Evolutionary conservation across 306 rosid genomes (phyloP).

Genomic region (Amphicarpaea edgeworthii): DNA sequence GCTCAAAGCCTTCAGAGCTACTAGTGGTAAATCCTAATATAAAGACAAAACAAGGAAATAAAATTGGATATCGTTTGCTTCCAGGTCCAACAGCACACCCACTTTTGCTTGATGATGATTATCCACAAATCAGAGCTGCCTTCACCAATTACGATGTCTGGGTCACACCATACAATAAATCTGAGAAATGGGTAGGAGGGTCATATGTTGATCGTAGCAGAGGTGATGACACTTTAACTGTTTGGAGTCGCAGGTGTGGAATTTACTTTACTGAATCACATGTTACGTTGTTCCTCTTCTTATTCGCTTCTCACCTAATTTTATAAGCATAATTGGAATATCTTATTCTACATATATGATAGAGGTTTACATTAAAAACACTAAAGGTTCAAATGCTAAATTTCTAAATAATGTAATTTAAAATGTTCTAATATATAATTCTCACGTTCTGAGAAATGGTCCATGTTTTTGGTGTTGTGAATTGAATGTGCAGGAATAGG

Average conservation of each 20-base stretch:
- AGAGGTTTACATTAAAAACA: no score
- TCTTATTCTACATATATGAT: no score
- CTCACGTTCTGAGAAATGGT: not conserved
- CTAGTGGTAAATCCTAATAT: conserved; percentile 58
- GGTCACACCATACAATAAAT: conserved; percentile 66
- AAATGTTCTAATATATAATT: not conserved
- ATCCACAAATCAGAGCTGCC: conserved; percentile 65
- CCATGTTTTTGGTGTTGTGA: conserved; percentile 12
- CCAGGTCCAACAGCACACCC: conserved; percentile 45
- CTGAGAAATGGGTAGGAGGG: conserved; percentile 67
- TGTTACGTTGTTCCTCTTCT: no score
- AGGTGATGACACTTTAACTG: conserved; percentile 64
- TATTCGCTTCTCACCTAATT: no score
- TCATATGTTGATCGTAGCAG: conserved; percentile 50
- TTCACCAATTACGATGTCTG: conserved; percentile 59
- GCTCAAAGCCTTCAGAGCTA: conserved; percentile 47
- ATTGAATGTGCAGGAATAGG: conserved; percentile 51
- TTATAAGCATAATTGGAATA: no score
- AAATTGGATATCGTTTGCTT: conserved; percentile 49
- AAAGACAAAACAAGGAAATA: conserved; percentile 57
- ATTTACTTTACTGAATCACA: not conserved
- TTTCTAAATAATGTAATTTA: not conserved
- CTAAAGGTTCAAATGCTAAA: not conserved
- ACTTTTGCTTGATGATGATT: conserved; percentile 57
- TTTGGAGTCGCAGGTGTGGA: conserved; percentile 52